phyloP scores from a whole-genome alignment of 2,329 filamentous ascomycete genomes.

The Escovopsis sp. region DNA sequence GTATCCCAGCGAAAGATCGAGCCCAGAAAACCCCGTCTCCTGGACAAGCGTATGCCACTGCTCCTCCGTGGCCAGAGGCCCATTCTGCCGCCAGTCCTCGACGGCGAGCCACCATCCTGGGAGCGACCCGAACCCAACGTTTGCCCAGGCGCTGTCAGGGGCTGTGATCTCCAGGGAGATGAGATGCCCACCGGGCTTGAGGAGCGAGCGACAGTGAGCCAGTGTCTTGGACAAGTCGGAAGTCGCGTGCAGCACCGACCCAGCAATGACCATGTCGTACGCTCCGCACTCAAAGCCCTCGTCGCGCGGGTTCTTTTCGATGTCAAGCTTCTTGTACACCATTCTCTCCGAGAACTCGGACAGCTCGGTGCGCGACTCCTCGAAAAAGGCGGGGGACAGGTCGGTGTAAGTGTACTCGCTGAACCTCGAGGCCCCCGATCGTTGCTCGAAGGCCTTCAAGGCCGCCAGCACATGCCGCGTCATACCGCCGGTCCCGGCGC shows the following conservation, averaged over 20 bases:
- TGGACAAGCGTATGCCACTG: slow-evolving; percentile 4
- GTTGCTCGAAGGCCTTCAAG: slow-evolving; percentile 10
- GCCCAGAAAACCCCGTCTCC: neutral
- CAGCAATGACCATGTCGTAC: slow-evolving; percentile 15
- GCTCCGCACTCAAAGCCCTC: slow-evolving; percentile 8
- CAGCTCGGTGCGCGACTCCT: slow-evolving; percentile 9
- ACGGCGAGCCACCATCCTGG: slow-evolving; percentile 22
- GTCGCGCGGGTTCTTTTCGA: slow-evolving; percentile 1
- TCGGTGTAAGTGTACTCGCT: slow-evolving; percentile 25
- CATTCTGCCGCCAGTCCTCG: slow-evolving; percentile 7
- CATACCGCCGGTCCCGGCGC: slow-evolving; percentile 23
- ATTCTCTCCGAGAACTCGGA: slow-evolving; percentile 3
- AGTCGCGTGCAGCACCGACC: slow-evolving; percentile 17
- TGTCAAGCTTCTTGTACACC: slow-evolving; percentile 14
- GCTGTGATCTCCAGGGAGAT: slow-evolving; percentile 13
- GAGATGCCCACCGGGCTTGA: slow-evolving; percentile 17
- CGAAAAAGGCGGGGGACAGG: slow-evolving; percentile 22
- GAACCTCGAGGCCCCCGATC: slow-evolving; percentile 9
- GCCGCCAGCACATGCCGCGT: slow-evolving; percentile 15
- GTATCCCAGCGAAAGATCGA: slow-evolving; percentile 6
- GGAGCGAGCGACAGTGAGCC: slow-evolving; percentile 5
- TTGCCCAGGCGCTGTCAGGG: slow-evolving; percentile 3
- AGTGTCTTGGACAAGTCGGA: slow-evolving; percentile 12
- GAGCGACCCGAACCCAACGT: slow-evolving; percentile 15
- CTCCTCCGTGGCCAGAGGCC: neutral